These are phyloP conservation scores for Rhododendron kiyosumense DNA, from an alignment of 148 eudicot species.

Conservation along the genomic window DNA sequence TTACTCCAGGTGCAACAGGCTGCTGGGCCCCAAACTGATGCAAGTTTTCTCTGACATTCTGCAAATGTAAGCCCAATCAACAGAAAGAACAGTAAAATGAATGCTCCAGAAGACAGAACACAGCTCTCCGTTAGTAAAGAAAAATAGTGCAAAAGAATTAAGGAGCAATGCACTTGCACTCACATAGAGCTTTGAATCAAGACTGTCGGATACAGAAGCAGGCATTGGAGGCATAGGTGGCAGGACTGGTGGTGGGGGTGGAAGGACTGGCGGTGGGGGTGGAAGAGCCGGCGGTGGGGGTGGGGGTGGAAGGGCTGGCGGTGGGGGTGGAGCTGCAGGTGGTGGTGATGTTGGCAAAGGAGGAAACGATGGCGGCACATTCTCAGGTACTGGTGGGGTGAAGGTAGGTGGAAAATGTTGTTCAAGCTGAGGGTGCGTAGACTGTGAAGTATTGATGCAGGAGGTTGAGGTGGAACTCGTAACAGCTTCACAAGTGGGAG, in stretches of 20 bases:
- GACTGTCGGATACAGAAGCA: slow-evolving; percentile 23
- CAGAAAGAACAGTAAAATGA: not conserved
- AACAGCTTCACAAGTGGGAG: slow-evolving; percentile 60
- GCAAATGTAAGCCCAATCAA: slow-evolving; percentile 20
- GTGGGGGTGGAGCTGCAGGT: slow-evolving; percentile 22
- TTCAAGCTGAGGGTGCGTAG: slow-evolving; percentile 31
- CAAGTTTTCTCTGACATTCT: slow-evolving; percentile 33
- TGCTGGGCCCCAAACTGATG: slow-evolving; percentile 40
- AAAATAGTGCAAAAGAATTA: not conserved
- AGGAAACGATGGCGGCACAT: slow-evolving; percentile 49
- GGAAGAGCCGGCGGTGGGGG: not conserved
- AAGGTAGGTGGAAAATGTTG: slow-evolving; percentile 31
- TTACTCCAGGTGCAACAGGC: slow-evolving; percentile 34
- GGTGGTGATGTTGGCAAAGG: slow-evolving; percentile 53
- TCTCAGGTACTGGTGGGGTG: slow-evolving; percentile 51
- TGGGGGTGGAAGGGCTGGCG: slow-evolving; percentile 1
- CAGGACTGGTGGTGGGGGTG: not conserved
- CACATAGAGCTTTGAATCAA: slow-evolving; percentile 43
- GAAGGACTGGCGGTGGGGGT: not conserved
- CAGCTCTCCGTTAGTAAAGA: not conserved
- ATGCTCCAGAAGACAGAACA: not conserved
- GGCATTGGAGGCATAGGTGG: slow-evolving; percentile 3
- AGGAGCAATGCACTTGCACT: slow-evolving; percentile 31
- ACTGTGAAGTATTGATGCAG: slow-evolving; percentile 19
- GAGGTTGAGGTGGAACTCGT: slow-evolving; percentile 22